Conservation (phyloP, 345 rosid genomes). For the Hypericum androsaemum region DNA sequence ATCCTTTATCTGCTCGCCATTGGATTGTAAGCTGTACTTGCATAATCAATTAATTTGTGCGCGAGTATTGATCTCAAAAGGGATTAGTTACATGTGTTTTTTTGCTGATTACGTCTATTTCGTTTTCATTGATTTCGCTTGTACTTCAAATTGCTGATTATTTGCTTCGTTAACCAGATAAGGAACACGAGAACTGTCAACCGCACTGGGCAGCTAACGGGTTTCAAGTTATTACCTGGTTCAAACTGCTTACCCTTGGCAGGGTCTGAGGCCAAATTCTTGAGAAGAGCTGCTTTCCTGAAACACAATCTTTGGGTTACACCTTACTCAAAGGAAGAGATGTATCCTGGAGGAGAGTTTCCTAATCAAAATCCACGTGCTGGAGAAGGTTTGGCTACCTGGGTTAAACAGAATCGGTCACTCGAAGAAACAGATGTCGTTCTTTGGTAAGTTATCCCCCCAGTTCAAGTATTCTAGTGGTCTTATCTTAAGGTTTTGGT, state of each 20-base stretch:
- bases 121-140: background rate
- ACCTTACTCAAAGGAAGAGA: slow-evolving; percentile 49
- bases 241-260: slow-evolving; percentile 84
- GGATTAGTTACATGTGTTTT: background rate
- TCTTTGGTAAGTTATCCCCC: slow-evolving; percentile 47
- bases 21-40: slow-evolving; percentile 67
- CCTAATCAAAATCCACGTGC: slow-evolving; percentile 89
- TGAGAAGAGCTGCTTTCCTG: slow-evolving; percentile 79
- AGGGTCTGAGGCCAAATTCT: slow-evolving; percentile 71
- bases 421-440: slow-evolving; percentile 74
- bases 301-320: slow-evolving; percentile 89
- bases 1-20: slow-evolving; percentile 70
- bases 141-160: background rate
- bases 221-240: slow-evolving; percentile 80
- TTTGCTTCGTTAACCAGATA: slow-evolving; percentile 34
- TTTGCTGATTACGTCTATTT: background rate
- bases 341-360: slow-evolving; percentile 87
- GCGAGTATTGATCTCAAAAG: background rate
- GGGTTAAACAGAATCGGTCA: slow-evolving; percentile 76
- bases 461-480: no score
- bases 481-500: background rate
- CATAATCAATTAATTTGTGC: background rate
- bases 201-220: slow-evolving; percentile 79
- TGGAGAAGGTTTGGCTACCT: slow-evolving; percentile 76
- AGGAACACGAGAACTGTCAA: slow-evolving; percentile 84